Evolutionary conservation across 2,329 filamentous ascomycete species (phyloP).

Genomic region (Colletotrichum aenigma): DNA sequence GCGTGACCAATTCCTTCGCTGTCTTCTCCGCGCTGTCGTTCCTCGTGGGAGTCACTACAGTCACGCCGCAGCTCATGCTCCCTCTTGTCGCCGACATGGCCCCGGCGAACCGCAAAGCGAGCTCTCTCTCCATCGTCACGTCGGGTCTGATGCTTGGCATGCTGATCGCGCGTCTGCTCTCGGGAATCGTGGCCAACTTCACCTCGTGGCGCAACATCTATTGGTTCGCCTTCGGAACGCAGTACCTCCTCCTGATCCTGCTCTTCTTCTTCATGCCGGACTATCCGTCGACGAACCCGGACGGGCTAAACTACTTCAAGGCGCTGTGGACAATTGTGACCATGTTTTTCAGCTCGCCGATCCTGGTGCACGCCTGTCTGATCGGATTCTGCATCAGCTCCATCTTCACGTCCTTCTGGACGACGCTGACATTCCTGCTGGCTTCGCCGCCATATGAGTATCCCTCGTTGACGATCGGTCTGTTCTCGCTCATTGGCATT

Average conservation of each 20-base stretch:
- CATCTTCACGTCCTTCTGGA: constrained; percentile 60
- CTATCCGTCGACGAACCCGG: constrained; percentile 76
- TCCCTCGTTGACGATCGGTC: constrained; percentile 69
- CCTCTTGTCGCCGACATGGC: constrained; percentile 82
- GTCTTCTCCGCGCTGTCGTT: constrained; percentile 75
- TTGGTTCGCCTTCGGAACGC: constrained; percentile 76
- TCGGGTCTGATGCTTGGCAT: constrained; percentile 78
- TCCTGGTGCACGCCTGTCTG: constrained; percentile 72
- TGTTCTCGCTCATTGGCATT: constrained; percentile 81
- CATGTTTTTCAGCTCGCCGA: constrained; percentile 68
- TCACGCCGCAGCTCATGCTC: constrained; percentile 81
- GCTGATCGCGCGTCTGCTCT: constrained; percentile 75
- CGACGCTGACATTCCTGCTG: constrained; percentile 79
- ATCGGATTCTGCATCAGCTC: constrained; percentile 65
- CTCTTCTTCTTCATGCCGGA: constrained; percentile 81
- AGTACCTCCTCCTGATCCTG: constrained; percentile 67
- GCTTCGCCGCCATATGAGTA: constrained; percentile 73
- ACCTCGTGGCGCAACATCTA: constrained; percentile 79
- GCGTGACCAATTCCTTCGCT: constrained; percentile 67
- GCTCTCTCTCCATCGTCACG: constrained; percentile 74
- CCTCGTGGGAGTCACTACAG: constrained; percentile 76
- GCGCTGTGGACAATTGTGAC: constrained; percentile 69
- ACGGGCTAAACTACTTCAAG: constrained; percentile 66
- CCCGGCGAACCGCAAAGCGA: constrained; percentile 69
- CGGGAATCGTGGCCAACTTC: constrained; percentile 76